These are phyloP conservation scores for Boehmeria nivea DNA, from an alignment of 306 rosid species.

Conservation along the genomic window DNA sequence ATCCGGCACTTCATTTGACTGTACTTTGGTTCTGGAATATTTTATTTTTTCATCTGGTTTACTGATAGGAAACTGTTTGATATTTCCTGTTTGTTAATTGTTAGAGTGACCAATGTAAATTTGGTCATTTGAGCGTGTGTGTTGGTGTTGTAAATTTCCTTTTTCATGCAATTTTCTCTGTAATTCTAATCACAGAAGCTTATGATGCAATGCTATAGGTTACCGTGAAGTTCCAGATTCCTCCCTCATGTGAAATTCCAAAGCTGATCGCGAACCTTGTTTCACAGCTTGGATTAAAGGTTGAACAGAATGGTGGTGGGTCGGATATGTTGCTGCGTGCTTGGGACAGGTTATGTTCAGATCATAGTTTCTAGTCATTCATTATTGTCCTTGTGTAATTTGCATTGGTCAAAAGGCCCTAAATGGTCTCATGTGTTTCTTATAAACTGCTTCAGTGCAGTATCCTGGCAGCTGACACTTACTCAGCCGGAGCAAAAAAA, in stretches of 20 bases:
- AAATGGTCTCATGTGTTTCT: constrained; percentile 21
- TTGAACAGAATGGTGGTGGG: constrained; percentile 58
- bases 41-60: too few species aligned
- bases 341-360: constrained; percentile 65
- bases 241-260: constrained; percentile 65
- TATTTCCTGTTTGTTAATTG: not conserved
- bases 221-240: constrained; percentile 63
- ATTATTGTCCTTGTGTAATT: constrained; percentile 2
- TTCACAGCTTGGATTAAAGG: constrained; percentile 64
- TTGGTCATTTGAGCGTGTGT: not conserved
- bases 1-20: not conserved
- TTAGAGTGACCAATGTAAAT: not conserved
- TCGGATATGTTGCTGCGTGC: constrained; percentile 69
- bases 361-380: not conserved
- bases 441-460: constrained; percentile 41
- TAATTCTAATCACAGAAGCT: constrained; percentile 20
- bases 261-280: constrained; percentile 67
- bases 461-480: constrained; percentile 82
- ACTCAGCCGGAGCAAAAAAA: constrained; percentile 39
- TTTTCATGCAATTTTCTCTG: not conserved
- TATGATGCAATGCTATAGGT: constrained; percentile 38
- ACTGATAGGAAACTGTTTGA: not conserved
- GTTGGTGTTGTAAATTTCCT: not conserved
- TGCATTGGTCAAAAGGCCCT: constrained; percentile 11
- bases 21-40: too few species aligned